phyloP scores from a whole-genome alignment of 768 basidiomycete genomes.

The Favolaschia claudopus region DNA sequence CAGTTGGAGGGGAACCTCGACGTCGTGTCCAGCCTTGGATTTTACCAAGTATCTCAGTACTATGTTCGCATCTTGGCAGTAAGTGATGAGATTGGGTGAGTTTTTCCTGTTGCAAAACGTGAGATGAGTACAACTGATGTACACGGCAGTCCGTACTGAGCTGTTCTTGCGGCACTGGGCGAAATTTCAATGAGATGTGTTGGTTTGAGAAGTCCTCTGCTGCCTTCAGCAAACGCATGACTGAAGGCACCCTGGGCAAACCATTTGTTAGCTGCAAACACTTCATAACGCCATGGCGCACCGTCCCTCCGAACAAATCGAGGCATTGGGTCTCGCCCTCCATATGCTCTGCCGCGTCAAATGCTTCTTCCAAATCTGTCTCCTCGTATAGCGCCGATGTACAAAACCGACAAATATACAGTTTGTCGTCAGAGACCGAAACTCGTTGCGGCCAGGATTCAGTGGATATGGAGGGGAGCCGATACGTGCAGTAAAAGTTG shows the following conservation, averaged over 20 bases:
- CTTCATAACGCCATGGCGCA: constrained; percentile 38
- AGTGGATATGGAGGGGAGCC: constrained; percentile 50
- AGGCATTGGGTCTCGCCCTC: constrained; percentile 41
- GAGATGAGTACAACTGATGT: not conserved
- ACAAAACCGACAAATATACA: constrained; percentile 17
- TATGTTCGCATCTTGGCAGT: constrained; percentile 77
- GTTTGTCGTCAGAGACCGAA: not conserved
- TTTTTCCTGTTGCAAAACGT: constrained; percentile 54
- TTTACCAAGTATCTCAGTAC: constrained; percentile 68
- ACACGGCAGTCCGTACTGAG: constrained; percentile 49
- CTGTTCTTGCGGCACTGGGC: constrained; percentile 76
- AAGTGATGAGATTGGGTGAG: constrained; percentile 57
- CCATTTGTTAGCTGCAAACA: not conserved
- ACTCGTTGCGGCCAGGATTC: constrained; percentile 6
- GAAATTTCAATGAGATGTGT: constrained; percentile 76
- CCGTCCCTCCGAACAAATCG: constrained; percentile 56
- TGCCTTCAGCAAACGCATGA: constrained; percentile 60
- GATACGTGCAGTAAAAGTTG: constrained; percentile 66
- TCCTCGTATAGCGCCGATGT: constrained; percentile 26
- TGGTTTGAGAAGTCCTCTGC: constrained; percentile 56
- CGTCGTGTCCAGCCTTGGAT: constrained; percentile 47
- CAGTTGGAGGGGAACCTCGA: constrained; percentile 49
- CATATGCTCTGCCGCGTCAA: constrained; percentile 43
- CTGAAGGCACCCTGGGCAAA: constrained; percentile 61
- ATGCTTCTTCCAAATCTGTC: constrained; percentile 36